These are phyloP conservation scores for Lasiosphaeris hirsuta DNA, from an alignment of 495 filamentous ascomycete species.

Conservation along the genomic window DNA sequence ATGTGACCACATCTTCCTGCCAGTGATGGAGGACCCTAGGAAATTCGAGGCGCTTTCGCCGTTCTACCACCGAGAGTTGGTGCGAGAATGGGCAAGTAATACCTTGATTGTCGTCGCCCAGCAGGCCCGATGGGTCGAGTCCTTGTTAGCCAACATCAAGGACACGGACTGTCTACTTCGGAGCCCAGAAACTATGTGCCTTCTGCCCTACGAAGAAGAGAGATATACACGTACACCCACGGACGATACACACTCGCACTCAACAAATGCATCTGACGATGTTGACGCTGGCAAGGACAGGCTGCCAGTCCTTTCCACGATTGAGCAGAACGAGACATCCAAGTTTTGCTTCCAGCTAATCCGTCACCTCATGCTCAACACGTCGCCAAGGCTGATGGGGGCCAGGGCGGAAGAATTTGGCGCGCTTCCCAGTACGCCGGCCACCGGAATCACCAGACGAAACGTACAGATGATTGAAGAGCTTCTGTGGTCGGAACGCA, in stretches of 20 bases:
- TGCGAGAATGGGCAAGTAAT: background rate
- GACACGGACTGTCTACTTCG: background rate
- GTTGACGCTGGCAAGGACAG: background rate
- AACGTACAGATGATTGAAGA: background rate
- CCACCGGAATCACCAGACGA: background rate
- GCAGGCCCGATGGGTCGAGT: background rate
- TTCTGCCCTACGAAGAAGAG: conserved; percentile 1
- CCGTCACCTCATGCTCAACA: conserved; percentile 10
- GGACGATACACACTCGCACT: too few species aligned
- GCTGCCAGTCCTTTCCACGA: background rate
- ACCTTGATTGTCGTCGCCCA: conserved; percentile 1
- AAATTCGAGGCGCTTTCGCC: background rate
- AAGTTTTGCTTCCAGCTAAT: background rate
- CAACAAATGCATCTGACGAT: background rate
- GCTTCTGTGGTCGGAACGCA: conserved; percentile 6
- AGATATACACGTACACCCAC: too few species aligned
- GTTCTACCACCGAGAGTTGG: conserved; percentile 3
- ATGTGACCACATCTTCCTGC: background rate
- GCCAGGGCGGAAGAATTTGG: background rate
- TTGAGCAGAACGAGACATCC: background rate
- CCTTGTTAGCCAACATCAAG: background rate
- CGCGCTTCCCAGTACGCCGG: background rate
- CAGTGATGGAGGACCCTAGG: conserved; percentile 7
- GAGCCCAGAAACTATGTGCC: background rate
- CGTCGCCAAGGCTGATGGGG: background rate